These are phyloP conservation scores for Neurospora sp. DNA, from an alignment of 495 filamentous ascomycete genomes.

Conservation along the genomic window DNA sequence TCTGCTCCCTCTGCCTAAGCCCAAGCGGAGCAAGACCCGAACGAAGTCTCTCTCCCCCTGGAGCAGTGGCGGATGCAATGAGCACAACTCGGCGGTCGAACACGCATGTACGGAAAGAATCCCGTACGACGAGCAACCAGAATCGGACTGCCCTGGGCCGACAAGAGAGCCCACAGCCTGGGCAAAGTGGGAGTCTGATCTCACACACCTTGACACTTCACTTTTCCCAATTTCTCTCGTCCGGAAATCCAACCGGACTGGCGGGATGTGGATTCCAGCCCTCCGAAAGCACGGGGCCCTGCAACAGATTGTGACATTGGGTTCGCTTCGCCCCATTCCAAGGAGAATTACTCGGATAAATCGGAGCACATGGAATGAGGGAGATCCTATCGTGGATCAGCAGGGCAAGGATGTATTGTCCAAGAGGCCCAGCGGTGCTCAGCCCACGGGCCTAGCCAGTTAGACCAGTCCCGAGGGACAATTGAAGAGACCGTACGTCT, in stretches of 20 bases:
- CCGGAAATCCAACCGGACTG: background rate
- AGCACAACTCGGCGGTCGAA: background rate
- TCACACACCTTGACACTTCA: background rate
- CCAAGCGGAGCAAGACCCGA: background rate
- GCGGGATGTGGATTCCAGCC: background rate
- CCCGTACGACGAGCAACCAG: background rate
- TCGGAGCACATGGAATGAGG: background rate
- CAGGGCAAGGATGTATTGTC: background rate
- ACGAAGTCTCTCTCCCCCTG: background rate
- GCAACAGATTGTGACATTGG: background rate
- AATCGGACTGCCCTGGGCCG: background rate
- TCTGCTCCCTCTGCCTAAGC: background rate
- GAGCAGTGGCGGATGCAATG: background rate
- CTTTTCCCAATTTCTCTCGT: background rate
- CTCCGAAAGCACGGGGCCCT: background rate
- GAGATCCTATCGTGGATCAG: background rate
- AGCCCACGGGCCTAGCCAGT: background rate
- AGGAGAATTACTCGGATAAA: background rate
- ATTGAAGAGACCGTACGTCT: background rate
- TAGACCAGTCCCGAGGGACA: background rate
- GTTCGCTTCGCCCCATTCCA: background rate
- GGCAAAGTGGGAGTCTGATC: background rate
- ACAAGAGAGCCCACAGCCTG: background rate
- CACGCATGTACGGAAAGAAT: background rate
- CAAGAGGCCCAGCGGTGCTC: background rate